These are phyloP conservation scores for Podila minutissima DNA, from an alignment of 192 early-diverging fungal genomes.

Conservation along the genomic window DNA sequence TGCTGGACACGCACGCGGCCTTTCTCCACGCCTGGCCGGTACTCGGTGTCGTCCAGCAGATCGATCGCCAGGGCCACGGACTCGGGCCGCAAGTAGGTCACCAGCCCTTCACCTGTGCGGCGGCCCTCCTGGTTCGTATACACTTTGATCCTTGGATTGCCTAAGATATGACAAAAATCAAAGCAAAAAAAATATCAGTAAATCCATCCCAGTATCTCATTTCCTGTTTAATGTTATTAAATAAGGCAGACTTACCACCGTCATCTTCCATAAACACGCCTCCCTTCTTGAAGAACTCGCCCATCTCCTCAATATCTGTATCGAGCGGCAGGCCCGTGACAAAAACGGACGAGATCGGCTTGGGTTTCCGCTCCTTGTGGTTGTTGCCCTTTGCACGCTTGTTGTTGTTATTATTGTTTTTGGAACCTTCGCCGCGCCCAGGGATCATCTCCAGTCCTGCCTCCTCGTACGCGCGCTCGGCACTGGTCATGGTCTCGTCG, in stretches of 20 bases:
- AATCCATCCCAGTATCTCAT: too few species aligned
- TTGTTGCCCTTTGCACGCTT: conserved; percentile 61
- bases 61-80: conserved; percentile 87
- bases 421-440: conserved; percentile 12
- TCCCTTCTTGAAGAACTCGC: conserved; percentile 75
- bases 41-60: conserved; percentile 88
- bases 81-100: conserved; percentile 92
- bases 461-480: neutral
- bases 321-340: conserved; percentile 87
- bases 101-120: conserved; percentile 91
- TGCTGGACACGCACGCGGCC: conserved; percentile 78
- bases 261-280: conserved; percentile 86
- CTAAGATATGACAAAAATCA: conserved; percentile 42
- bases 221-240: too few species aligned
- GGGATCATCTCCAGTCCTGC: conserved; percentile 19
- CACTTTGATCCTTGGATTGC: conserved; percentile 89
- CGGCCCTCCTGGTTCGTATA: conserved; percentile 77
- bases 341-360: conserved; percentile 85
- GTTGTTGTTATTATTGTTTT: conserved; percentile 29
- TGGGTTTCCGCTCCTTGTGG: conserved; percentile 53
- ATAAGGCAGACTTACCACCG: conserved; percentile 14
- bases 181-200: too few species aligned
- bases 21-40: conserved; percentile 69
- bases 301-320: conserved; percentile 82
- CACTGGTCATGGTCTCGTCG: neutral